Conservation (phyloP, 371 early-diverging fungal species). For the Rhizopus arrhizus region DNA sequence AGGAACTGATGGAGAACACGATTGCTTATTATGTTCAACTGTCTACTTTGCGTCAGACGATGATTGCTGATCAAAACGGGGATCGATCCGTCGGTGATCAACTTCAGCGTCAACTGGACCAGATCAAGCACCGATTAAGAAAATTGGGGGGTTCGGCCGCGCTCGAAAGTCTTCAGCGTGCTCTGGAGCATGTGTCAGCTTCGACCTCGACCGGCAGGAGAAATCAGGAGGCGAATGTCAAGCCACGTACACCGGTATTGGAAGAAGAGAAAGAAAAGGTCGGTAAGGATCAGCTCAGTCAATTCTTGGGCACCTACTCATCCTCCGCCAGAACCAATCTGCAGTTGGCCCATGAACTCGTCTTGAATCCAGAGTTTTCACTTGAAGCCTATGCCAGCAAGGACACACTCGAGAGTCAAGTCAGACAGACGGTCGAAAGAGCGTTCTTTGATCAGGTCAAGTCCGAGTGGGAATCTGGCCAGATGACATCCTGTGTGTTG, state of each 20-base stretch:
- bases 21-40: conserved; percentile 72
- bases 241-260: conserved; percentile 21
- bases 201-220: conserved; percentile 18
- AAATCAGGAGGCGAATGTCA: conserved; percentile 18
- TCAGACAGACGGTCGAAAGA: conserved; percentile 56
- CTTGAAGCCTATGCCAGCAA: conserved; percentile 27
- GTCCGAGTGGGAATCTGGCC: conserved; percentile 23
- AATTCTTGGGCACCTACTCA: conserved; percentile 30
- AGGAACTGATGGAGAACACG: conserved; percentile 61
- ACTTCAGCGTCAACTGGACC: conserved; percentile 55
- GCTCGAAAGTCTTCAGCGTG: conserved; percentile 26
- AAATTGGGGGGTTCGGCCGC: conserved; percentile 34
- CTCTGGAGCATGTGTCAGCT: conserved; percentile 20
- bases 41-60: conserved; percentile 67
- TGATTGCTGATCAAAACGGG: conserved; percentile 43
- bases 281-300: conserved; percentile 26
- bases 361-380: conserved; percentile 75
- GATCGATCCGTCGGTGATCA: conserved; percentile 57
- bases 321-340: conserved; percentile 54
- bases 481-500: conserved; percentile 41
- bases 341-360: conserved; percentile 77
- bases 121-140: conserved; percentile 34
- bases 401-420: conserved; percentile 55
- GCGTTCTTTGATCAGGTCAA: conserved; percentile 67
- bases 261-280: conserved; percentile 1